A percentile compares a stretch with the other conserved stretches of the same genome.
Evolutionary conservation across 257 asterid genomes (phyloP).

Genomic region (Buddleja alternifolia): DNA sequence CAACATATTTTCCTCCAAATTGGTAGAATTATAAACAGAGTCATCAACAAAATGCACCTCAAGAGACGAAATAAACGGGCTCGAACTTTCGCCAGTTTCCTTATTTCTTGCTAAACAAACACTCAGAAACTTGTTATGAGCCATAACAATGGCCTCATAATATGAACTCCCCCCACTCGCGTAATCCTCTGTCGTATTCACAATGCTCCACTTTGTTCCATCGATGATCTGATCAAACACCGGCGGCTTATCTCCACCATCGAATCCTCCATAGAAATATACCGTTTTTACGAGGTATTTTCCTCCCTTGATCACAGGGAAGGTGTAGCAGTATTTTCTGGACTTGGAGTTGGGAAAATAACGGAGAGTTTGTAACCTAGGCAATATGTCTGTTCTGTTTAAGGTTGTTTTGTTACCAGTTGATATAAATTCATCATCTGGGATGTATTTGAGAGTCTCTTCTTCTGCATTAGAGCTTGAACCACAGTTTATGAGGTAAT

Average conservation of each 20-base stretch:
- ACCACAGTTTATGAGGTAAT: slow-evolving; percentile 72
- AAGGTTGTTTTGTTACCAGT: slow-evolving; percentile 59
- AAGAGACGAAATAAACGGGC: slow-evolving; percentile 79
- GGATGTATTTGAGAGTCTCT: slow-evolving; percentile 50
- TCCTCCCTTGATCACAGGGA: slow-evolving; percentile 62
- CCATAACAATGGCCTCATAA: slow-evolving; percentile 70
- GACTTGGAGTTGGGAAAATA: slow-evolving; percentile 57
- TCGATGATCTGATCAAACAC: slow-evolving; percentile 91
- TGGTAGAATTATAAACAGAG: slow-evolving; percentile 69
- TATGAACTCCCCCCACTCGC: slow-evolving; percentile 60
- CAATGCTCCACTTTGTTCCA: slow-evolving; percentile 74
- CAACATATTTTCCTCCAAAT: slow-evolving; percentile 54
- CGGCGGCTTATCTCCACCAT: slow-evolving; percentile 80
- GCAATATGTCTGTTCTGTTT: slow-evolving; percentile 48
- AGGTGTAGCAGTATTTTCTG: slow-evolving; percentile 59
- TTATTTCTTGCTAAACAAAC: slow-evolving; percentile 77
- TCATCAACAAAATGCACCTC: slow-evolving; percentile 58
- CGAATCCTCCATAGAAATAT: slow-evolving; percentile 79
- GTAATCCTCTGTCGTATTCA: slow-evolving; percentile 78
- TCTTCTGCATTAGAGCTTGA: slow-evolving; percentile 40
- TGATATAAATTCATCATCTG: slow-evolving; percentile 57
- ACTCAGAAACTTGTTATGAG: slow-evolving; percentile 50
- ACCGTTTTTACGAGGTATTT: slow-evolving; percentile 61
- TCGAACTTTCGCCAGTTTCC: slow-evolving; percentile 46
- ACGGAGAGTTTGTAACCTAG: slow-evolving; percentile 55